These are phyloP conservation scores for Didymella pomorum DNA, from an alignment of 2,329 filamentous ascomycete species.

Conservation along the genomic window DNA sequence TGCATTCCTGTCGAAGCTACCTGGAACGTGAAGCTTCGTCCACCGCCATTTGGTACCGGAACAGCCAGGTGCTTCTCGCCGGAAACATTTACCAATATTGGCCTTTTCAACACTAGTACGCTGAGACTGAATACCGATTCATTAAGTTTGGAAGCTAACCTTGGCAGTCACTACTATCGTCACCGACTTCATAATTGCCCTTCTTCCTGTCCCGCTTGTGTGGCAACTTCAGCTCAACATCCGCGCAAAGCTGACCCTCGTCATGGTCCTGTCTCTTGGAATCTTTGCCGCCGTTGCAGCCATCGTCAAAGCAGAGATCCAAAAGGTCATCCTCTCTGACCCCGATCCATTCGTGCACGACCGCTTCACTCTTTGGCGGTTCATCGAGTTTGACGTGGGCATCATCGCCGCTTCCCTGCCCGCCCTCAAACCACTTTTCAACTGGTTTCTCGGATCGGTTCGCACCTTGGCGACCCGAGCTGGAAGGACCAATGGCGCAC, in stretches of 20 bases:
- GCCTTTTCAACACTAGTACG: slow-evolving; percentile 56
- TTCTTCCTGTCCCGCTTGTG: slow-evolving; percentile 55
- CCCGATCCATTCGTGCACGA: slow-evolving; percentile 50
- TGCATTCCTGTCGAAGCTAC: slow-evolving; percentile 57
- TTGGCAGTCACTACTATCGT: slow-evolving; percentile 49
- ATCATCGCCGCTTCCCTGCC: slow-evolving; percentile 56
- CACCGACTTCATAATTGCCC: slow-evolving; percentile 54
- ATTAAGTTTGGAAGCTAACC: slow-evolving; percentile 3
- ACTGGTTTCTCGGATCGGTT: slow-evolving; percentile 36
- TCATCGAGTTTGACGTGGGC: slow-evolving; percentile 56
- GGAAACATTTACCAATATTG: slow-evolving; percentile 54
- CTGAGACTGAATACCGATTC: no score
- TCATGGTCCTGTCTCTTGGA: slow-evolving; percentile 50
- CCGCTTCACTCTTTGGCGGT: slow-evolving; percentile 57
- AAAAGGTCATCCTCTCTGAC: slow-evolving; percentile 47
- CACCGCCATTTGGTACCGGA: slow-evolving; percentile 37
- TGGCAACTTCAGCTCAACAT: slow-evolving; percentile 54
- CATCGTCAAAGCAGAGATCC: slow-evolving; percentile 54
- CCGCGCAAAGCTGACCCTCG: slow-evolving; percentile 53
- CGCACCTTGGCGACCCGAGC: slow-evolving; percentile 19
- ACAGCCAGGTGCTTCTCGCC: slow-evolving; percentile 56
- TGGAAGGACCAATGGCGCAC: background rate
- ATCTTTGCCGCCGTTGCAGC: slow-evolving; percentile 55
- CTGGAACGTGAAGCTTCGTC: slow-evolving; percentile 53
- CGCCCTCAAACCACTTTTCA: slow-evolving; percentile 46